phyloP scores from a whole-genome alignment of 306 rosid species.

The Quercus rubra region DNA sequence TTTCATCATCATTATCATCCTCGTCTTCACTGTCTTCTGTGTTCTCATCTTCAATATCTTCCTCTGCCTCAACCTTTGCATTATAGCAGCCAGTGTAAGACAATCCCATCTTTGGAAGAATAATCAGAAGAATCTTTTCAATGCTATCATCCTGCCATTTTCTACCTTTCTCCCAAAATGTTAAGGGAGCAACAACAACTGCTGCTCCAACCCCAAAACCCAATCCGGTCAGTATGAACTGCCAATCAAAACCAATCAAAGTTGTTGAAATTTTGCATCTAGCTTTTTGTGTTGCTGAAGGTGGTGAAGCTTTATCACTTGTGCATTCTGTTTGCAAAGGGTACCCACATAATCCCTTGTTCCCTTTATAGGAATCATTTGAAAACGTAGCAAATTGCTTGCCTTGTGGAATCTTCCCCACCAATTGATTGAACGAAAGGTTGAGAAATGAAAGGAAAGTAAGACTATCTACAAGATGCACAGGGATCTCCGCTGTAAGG shows the following conservation, averaged over 20 bases:
- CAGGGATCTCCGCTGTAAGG: conserved; percentile 23
- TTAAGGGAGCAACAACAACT: conserved; percentile 42
- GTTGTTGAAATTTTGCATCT: background rate
- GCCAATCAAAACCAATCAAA: conserved; percentile 26
- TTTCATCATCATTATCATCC: background rate
- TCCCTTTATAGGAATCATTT: conserved; percentile 26
- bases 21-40: background rate
- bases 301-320: background rate
- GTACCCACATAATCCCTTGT: conserved; percentile 28
- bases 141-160: too few relatives aligned
- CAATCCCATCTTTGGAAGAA: too few relatives aligned
- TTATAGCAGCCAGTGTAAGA: too few relatives aligned
- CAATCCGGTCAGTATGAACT: conserved; percentile 41
- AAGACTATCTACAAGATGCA: background rate
- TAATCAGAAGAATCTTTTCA: too few relatives aligned
- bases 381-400: conserved; percentile 43
- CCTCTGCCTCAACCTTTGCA: too few relatives aligned
- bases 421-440: conserved; percentile 31
- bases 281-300: background rate
- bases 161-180: conserved; percentile 52
- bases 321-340: conserved; percentile 8
- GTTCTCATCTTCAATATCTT: too few relatives aligned
- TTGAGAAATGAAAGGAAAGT: conserved; percentile 26
- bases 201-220: conserved; percentile 52
- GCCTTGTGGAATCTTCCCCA: conserved; percentile 26